Percentiles rank a stretch among this genome's conserved stretches.
Evolutionary conservation across 2,329 filamentous ascomycete genomes (phyloP).

Genomic region (Scolecobasidium constrictum): DNA sequence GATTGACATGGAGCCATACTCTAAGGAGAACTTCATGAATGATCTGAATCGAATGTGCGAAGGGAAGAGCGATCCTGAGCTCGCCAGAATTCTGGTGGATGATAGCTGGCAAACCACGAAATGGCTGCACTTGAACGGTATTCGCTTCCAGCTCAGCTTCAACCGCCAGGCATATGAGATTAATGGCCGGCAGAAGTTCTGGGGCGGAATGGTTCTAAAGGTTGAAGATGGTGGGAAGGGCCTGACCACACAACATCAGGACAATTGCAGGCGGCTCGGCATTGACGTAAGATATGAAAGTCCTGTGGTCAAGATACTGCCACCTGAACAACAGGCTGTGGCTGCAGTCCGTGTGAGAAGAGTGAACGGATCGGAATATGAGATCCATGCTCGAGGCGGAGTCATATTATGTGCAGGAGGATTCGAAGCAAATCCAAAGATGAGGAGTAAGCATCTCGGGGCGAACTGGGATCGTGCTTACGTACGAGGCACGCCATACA

Average conservation of each 20-base stretch:
- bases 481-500: constrained; percentile 54
- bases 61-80: constrained; percentile 39
- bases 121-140: constrained; percentile 45
- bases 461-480: constrained; percentile 51
- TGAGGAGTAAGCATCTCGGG: constrained; percentile 46
- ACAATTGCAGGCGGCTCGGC: constrained; percentile 31
- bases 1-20: constrained; percentile 51
- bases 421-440: constrained; percentile 49
- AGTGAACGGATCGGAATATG: constrained; percentile 14
- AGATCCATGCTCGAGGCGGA: constrained; percentile 24
- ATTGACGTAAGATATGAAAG: constrained; percentile 38
- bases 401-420: constrained; percentile 51
- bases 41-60: constrained; percentile 49
- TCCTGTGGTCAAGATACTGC: constrained; percentile 30
- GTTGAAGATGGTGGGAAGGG: constrained; percentile 50
- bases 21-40: constrained; percentile 38
- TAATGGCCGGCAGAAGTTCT: constrained; percentile 51
- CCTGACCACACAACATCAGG: constrained; percentile 39
- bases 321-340: constrained; percentile 21
- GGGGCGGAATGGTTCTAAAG: constrained; percentile 53
- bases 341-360: constrained; percentile 21
- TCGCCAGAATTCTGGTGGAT: constrained; percentile 39
- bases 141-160: constrained; percentile 50
- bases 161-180: constrained; percentile 56
- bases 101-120: constrained; percentile 41